Base-by-base conservation (phyloP, 495 filamentous ascomycete species). In the Saxophila tyrrhenica region DNA sequence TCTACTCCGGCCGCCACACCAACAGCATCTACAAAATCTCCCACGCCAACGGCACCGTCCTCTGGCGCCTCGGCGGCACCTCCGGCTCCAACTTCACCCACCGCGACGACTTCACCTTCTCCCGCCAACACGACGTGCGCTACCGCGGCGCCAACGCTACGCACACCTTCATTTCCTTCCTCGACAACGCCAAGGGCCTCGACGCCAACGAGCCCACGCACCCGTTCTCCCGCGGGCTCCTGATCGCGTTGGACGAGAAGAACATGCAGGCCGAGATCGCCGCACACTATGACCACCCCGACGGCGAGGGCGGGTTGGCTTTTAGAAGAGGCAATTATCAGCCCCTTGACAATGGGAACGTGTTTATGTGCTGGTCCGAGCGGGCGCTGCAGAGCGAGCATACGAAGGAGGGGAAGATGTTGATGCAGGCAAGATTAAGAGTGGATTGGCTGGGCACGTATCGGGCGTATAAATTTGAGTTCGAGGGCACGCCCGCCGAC, bases 31-130 rank as follows among this genome's bases (percentile, higher is more conserved):
- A 62, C 50, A 49, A 57, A 24, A 60, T 62, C 51, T 45, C 39
- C 16, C 22, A 25, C 51, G 20, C 50, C n/a, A 53, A 59, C 54
- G 50, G 56, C 7, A 15, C 43, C 39, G 51, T 60, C 24, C 51
- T 64, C 16, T 64, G 62, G 62, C 51, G 51, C 0, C 50, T 64
- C 19, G 56, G 49, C 29, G 60, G 60, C 35, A 11, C 23, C 39
- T 2, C 19, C 39, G 48, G 25, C 43, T 48, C 45, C 45, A 55
- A 56, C 52, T 50, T 55, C 49, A 23, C 9, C 3, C 25, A 19
- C 17, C 19, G 15, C 15, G 20, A 48, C 39, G 46, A 42, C 62
- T 22, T 44, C 29, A 25, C 21, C 3, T 59, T 59, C 51, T 49
- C 51, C 16, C 35, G 50, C 3, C 56, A 59, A 39, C 56, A 59